Base-by-base conservation (phyloP, 192 early-diverging fungal species). In the Lobulomyces angularis region DNA sequence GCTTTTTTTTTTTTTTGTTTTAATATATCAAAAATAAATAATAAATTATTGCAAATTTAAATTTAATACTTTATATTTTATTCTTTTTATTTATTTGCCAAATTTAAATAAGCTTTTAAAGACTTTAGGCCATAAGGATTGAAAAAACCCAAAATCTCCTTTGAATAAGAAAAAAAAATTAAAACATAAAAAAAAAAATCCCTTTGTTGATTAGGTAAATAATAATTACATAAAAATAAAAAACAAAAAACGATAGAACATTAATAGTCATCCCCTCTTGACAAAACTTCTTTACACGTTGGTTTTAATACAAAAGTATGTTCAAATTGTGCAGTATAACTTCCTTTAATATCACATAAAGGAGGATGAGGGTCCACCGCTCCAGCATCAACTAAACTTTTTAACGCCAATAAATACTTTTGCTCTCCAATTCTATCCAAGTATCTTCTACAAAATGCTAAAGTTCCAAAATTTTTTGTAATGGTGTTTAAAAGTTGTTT, bases 291-390 rank as follows among this genome's bases (percentile, higher is more conserved):
- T 58, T 95, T 95, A 41, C 72, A 64, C 6, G 81, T 90, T 1
- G 91, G 92, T 36, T 83, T 68, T 38, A 98, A 59, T 16, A 98
- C 55, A 31, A 98, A 56, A 4, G 94, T 93, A 56, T 98, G 94
- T 55, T 98, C 94, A 51, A 74, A 91, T 65, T 98, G 94, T 2
- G 94, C 94, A 2, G 94, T 96, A 60, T 81, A 96, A 39, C 63
- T 78, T 3, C 94, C 91, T 50, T 72, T 65, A 36, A 72, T 61
- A 44, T 98, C 94, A 22, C 62, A 62, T 21, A 98, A 63, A 32
- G 94, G 94, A 36, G 90, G 94, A 50, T 94, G 90, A 1, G 81
- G 70, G 27, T 58, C 69, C 7, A 98, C 82, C 31, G 87, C 65
- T 20, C 86, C 86, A 27, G 56, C 60, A 42, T 94, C 89, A 0